phyloP scores from a whole-genome alignment of 2,329 filamentous ascomycete genomes.

The Phaeosphaeria sp. region DNA sequence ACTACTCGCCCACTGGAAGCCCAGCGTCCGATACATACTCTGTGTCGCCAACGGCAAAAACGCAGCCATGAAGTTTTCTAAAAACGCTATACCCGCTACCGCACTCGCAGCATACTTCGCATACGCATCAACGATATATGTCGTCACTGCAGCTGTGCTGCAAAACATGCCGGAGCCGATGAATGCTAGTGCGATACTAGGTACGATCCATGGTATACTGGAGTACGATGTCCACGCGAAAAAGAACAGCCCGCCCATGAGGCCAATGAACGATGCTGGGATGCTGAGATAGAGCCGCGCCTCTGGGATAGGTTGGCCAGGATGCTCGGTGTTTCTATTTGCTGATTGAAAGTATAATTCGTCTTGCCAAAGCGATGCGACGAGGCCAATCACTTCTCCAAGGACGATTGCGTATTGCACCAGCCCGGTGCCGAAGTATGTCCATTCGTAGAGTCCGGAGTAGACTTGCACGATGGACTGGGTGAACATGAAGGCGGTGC shows the following conservation, averaged over 20 bases:
- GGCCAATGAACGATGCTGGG: slow-evolving; percentile 54
- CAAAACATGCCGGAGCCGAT: slow-evolving; percentile 59
- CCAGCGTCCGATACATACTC: slow-evolving; percentile 57
- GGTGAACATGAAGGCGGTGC: slow-evolving; percentile 59
- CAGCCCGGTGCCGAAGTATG: slow-evolving; percentile 52
- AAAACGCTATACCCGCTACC: slow-evolving; percentile 56
- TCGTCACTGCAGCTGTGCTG: slow-evolving; percentile 55
- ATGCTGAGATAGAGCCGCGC: slow-evolving; percentile 55
- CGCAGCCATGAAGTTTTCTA: slow-evolving; percentile 58
- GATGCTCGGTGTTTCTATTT: slow-evolving; percentile 44
- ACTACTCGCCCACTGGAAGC: slow-evolving; percentile 59
- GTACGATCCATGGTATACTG: slow-evolving; percentile 55
- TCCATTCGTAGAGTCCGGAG: slow-evolving; percentile 49
- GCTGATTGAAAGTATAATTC: slow-evolving; percentile 53
- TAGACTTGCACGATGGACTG: slow-evolving; percentile 57
- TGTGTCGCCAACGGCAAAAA: slow-evolving; percentile 57
- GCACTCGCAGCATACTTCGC: slow-evolving; percentile 58
- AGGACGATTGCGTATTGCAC: slow-evolving; percentile 55
- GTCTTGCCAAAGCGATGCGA: slow-evolving; percentile 46
- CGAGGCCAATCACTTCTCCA: slow-evolving; percentile 54
- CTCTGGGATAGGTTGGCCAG: slow-evolving; percentile 53
- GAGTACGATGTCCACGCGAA: slow-evolving; percentile 59
- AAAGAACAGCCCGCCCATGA: slow-evolving; percentile 58
- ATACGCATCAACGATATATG: slow-evolving; percentile 60
- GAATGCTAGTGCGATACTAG: slow-evolving; percentile 55